Percentiles rank a stretch among this genome's conserved stretches.
Conservation (phyloP, 768 basidiomycete genomes). For the Agrocybe pediades region DNA sequence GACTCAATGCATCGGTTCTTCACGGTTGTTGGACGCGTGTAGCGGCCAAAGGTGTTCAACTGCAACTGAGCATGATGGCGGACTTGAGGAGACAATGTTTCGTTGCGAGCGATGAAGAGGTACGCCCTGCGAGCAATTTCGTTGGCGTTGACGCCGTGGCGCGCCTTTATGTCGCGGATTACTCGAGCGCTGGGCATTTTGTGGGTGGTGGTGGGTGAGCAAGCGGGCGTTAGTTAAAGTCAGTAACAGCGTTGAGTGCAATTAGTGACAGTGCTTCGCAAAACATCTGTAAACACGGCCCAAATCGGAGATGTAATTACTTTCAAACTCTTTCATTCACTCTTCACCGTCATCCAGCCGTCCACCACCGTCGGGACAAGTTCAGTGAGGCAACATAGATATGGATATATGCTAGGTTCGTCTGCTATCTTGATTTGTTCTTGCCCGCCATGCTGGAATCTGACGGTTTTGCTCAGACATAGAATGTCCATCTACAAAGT, state of each 20-base stretch:
- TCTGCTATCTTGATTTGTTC: neutral
- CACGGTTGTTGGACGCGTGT: conserved; percentile 83
- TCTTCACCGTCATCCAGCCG: conserved; percentile 6
- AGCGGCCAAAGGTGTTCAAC: conserved; percentile 81
- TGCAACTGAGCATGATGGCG: conserved; percentile 95
- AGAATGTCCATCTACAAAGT: conserved; percentile 62
- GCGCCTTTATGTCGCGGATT: conserved; percentile 79
- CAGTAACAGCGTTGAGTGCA: neutral
- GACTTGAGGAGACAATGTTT: conserved; percentile 82
- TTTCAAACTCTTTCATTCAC: neutral
- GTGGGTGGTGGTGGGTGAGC: conserved; percentile 1
- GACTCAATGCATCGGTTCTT: conserved; percentile 89
- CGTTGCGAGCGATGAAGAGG: conserved; percentile 91
- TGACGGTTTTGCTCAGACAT: conserved; percentile 21
- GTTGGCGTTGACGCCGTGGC: conserved; percentile 66
- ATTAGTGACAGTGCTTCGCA: conserved; percentile 11
- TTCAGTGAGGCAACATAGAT: conserved; percentile 11
- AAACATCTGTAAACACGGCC: conserved; percentile 39
- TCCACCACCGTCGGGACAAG: conserved; percentile 5
- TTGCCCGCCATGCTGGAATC: neutral
- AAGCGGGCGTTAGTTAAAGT: neutral
- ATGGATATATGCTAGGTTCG: conserved; percentile 28
- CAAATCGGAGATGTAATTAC: conserved; percentile 26
- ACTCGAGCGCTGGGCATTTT: conserved; percentile 51
- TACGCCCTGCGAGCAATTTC: conserved; percentile 89